phyloP scores from a whole-genome alignment of 768 basidiomycete genomes.

The Brasilioporus rufonigricans region DNA sequence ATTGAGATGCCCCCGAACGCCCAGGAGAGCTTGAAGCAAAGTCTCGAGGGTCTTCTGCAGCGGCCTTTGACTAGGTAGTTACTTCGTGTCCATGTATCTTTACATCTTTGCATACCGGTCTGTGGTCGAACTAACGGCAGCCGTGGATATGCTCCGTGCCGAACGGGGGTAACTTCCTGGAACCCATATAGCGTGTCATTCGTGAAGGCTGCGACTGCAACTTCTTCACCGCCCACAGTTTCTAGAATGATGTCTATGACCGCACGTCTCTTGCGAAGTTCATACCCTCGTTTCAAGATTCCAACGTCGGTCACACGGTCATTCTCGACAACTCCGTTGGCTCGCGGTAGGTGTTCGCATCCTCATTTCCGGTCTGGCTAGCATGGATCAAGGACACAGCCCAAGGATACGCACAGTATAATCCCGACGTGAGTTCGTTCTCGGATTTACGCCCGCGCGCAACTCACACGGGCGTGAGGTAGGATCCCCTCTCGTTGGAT shows the following conservation, averaged over 20 bases:
- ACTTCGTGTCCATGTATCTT: not conserved
- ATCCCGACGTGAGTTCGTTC: constrained; percentile 15
- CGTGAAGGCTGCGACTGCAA: not conserved
- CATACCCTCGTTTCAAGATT: constrained; percentile 9
- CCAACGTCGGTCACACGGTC: constrained; percentile 13
- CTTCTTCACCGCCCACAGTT: not conserved
- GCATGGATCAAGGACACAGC: constrained; percentile 8
- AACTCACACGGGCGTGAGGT: constrained; percentile 4
- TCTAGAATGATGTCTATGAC: constrained; percentile 2
- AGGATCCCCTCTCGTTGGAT: constrained; percentile 86
- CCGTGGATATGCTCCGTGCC: constrained; percentile 18
- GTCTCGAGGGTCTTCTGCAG: constrained; percentile 20
- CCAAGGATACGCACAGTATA: constrained; percentile 21
- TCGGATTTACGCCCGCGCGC: not conserved
- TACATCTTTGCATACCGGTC: too few species aligned
- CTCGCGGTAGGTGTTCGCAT: constrained; percentile 17
- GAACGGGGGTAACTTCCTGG: not conserved
- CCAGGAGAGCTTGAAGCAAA: constrained; percentile 22
- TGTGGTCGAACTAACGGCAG: too few species aligned
- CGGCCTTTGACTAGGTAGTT: constrained; percentile 6
- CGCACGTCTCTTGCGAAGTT: constrained; percentile 2
- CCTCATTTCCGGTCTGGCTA: not conserved
- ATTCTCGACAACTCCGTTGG: constrained; percentile 19
- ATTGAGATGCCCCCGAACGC: constrained; percentile 2
- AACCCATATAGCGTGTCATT: not conserved